Conservation (phyloP, 805 yeast species). For the Tetrapisispora phaffii region DNA sequence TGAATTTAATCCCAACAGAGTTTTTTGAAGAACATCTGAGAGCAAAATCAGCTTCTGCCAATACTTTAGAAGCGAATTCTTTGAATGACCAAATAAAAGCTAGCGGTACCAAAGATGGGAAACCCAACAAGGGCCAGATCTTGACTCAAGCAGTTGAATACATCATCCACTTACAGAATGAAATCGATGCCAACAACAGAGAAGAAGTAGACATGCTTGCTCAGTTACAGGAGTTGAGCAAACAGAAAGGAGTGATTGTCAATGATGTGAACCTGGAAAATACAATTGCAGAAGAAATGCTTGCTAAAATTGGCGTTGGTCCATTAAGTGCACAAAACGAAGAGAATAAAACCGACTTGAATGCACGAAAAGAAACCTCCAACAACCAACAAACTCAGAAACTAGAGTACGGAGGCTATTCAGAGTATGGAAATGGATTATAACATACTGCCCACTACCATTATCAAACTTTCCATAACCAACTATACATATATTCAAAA, state of each 20-base stretch:
- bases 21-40: constrained; percentile 34
- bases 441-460: no score
- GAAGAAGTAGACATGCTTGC: constrained; percentile 66
- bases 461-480: no score
- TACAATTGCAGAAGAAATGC: constrained; percentile 71
- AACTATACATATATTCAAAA: no score
- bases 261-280: constrained; percentile 39
- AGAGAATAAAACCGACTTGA: neutral
- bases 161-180: constrained; percentile 53
- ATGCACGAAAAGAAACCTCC: neutral
- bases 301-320: constrained; percentile 75
- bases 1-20: constrained; percentile 35
- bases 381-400: constrained; percentile 9
- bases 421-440: constrained; percentile 26
- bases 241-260: constrained; percentile 34
- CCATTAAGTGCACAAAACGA: constrained; percentile 34
- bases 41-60: constrained; percentile 5
- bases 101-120: constrained; percentile 71
- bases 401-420: constrained; percentile 34
- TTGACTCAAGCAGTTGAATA: constrained; percentile 67
- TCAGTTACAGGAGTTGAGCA: constrained; percentile 45
- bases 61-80: constrained; percentile 5
- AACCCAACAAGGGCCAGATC: constrained; percentile 78
- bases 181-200: constrained; percentile 69
- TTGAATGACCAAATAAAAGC: constrained; percentile 28